A percentile compares a stretch with the other conserved stretches of the same genome.
These are phyloP conservation scores for Fusarium sp. DNA, from an alignment of 2,329 filamentous ascomycete genomes.

Conservation along the genomic window DNA sequence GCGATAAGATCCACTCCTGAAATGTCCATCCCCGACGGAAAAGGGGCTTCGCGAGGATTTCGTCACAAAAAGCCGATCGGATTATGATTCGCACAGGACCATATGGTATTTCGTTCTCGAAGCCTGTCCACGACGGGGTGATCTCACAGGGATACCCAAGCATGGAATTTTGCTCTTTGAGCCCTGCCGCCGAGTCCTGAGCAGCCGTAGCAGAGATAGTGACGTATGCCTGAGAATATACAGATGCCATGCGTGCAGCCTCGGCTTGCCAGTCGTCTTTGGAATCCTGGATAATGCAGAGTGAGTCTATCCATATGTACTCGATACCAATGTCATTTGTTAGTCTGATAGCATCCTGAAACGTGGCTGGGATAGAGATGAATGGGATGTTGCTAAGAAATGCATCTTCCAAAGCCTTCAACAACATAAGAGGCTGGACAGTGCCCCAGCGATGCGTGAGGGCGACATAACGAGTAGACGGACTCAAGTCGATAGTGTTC, in stretches of 20 bases:
- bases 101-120: conserved; percentile 10
- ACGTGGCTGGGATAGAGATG: conserved; percentile 24
- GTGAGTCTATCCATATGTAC: conserved; percentile 38
- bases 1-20: conserved; percentile 37
- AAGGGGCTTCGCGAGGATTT: conserved; percentile 29
- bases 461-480: conserved; percentile 23
- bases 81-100: conserved; percentile 28
- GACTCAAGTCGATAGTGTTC: not conserved
- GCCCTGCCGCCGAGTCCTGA: conserved; percentile 26
- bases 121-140: conserved; percentile 27
- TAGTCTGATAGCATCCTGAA: conserved; percentile 32
- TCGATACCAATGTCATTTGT: conserved; percentile 14
- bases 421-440: conserved; percentile 26
- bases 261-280: conserved; percentile 36
- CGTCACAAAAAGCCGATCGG: conserved; percentile 24
- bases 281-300: conserved; percentile 38
- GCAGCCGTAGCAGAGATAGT: conserved; percentile 35
- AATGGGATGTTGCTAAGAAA: conserved; percentile 23
- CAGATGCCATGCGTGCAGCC: conserved; percentile 35
- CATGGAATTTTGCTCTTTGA: conserved; percentile 19
- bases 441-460: conserved; percentile 38
- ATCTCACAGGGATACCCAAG: conserved; percentile 31
- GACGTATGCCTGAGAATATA: conserved; percentile 31
- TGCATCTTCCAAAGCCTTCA: not conserved
- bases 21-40: conserved; percentile 38